Percentiles rank a stretch among this genome's conserved stretches.
phyloP scores from a whole-genome alignment of 345 rosid genomes.

The Aquilaria sinensis region DNA sequence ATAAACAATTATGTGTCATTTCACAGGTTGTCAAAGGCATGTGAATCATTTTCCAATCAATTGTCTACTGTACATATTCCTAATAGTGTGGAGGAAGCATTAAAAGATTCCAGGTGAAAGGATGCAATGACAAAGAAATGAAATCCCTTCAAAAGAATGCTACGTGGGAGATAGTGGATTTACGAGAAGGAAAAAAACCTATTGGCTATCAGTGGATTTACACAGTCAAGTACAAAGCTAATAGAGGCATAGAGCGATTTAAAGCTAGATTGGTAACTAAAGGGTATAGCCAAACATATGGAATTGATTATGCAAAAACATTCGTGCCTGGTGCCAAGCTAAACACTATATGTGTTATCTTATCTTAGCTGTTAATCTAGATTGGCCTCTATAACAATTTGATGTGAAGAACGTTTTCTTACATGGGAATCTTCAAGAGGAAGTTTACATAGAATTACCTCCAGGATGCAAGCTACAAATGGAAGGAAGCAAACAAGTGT shows the following conservation, averaged over 20 bases:
- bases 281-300: neutral
- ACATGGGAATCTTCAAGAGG: neutral
- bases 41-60: constrained; percentile 6
- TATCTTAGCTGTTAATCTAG: no score
- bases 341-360: no score
- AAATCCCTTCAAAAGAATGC: no score
- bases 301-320: neutral
- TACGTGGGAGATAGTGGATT: no score
- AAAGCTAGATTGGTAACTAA: neutral
- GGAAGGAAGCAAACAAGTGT: neutral
- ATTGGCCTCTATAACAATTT: neutral
- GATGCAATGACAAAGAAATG: neutral
- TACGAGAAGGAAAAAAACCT: no score
- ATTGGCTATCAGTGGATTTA: no score
- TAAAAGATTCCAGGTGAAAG: neutral
- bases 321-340: neutral
- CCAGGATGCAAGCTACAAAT: neutral
- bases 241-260: neutral
- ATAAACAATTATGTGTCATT: neutral
- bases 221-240: neutral
- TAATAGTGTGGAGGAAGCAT: neutral
- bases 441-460: neutral
- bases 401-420: neutral
- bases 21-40: neutral
- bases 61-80: neutral